Percentiles rank a stretch among this genome's conserved stretches.
phyloP scores from a whole-genome alignment of 2,329 filamentous ascomycete genomes.

The Lachnellula occidentalis region DNA sequence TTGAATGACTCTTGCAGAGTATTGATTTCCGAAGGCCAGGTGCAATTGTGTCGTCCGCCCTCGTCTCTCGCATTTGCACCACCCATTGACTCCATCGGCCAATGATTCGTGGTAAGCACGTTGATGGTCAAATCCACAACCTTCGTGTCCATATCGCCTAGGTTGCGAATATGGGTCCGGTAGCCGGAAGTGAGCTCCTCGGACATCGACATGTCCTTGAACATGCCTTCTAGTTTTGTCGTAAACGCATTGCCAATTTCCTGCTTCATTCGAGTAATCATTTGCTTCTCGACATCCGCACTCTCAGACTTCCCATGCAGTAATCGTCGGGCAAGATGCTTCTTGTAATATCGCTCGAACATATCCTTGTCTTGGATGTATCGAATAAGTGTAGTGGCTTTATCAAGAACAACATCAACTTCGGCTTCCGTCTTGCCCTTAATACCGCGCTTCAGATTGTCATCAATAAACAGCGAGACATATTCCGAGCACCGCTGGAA shows the following conservation, averaged over 20 bases:
- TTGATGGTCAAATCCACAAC: slow-evolving; percentile 76
- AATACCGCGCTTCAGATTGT: slow-evolving; percentile 89
- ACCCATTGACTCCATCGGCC: slow-evolving; percentile 87
- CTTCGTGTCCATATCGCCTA: slow-evolving; percentile 49
- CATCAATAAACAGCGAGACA: slow-evolving; percentile 93
- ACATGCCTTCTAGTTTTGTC: slow-evolving; percentile 91
- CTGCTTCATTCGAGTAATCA: slow-evolving; percentile 95
- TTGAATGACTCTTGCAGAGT: slow-evolving; percentile 79
- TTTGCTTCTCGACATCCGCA: slow-evolving; percentile 87
- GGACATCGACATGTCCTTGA: slow-evolving; percentile 89
- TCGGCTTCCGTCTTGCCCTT: slow-evolving; percentile 89
- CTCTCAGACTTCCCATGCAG: slow-evolving; percentile 86
- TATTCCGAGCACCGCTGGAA: slow-evolving; percentile 83
- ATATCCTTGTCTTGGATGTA: slow-evolving; percentile 90
- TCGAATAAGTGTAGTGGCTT: slow-evolving; percentile 79
- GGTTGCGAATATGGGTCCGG: slow-evolving; percentile 55
- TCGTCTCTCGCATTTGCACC: slow-evolving; percentile 46
- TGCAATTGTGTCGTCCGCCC: slow-evolving; percentile 49
- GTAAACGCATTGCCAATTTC: slow-evolving; percentile 95
- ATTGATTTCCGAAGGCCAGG: slow-evolving; percentile 70
- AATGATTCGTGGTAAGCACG: slow-evolving; percentile 88
- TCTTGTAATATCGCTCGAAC: slow-evolving; percentile 97
- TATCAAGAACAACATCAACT: slow-evolving; percentile 77
- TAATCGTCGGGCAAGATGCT: slow-evolving; percentile 82
- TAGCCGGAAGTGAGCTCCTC: slow-evolving; percentile 76